A percentile compares a stretch with the other conserved stretches of the same genome.
Conservation (phyloP, 305 asterid genomes). For the Vinca major region DNA sequence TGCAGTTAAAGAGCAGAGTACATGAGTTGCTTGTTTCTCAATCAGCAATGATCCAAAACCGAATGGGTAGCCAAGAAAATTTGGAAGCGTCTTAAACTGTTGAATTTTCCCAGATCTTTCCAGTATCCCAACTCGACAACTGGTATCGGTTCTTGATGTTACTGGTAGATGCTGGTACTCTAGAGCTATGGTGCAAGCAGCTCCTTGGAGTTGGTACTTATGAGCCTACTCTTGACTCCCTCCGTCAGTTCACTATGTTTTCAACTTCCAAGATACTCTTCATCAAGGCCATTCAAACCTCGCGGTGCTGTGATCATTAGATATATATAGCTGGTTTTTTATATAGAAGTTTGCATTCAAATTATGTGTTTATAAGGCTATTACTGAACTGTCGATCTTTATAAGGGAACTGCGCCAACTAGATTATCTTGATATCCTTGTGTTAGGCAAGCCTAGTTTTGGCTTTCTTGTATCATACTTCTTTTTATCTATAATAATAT, state of each 20-base stretch:
- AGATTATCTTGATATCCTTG: no score
- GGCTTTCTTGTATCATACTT: no score
- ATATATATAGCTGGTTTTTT: neutral
- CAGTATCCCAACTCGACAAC: no score
- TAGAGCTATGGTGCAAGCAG: neutral
- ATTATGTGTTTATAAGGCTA: no score
- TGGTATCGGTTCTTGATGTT: neutral
- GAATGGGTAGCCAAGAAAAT: conserved; percentile 27
- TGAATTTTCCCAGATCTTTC: neutral
- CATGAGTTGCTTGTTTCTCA: conserved; percentile 64
- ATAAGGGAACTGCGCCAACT: no score
- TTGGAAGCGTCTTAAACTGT: conserved; percentile 11
- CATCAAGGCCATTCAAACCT: neutral
- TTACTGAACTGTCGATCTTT: no score
- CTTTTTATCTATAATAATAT: no score
- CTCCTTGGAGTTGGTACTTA: neutral
- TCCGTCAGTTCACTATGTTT: neutral
- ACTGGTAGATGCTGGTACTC: neutral
- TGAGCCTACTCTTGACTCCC: neutral
- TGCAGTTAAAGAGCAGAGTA: conserved; percentile 63
- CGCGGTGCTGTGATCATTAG: neutral
- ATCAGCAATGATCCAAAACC: conserved; percentile 36
- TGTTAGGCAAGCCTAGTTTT: no score
- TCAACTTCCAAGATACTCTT: neutral
- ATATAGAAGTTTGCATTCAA: neutral